Evolutionary conservation across 176 grass and related monocot species (phyloP).

Genomic region (Dendrocalamus sinicus): DNA sequence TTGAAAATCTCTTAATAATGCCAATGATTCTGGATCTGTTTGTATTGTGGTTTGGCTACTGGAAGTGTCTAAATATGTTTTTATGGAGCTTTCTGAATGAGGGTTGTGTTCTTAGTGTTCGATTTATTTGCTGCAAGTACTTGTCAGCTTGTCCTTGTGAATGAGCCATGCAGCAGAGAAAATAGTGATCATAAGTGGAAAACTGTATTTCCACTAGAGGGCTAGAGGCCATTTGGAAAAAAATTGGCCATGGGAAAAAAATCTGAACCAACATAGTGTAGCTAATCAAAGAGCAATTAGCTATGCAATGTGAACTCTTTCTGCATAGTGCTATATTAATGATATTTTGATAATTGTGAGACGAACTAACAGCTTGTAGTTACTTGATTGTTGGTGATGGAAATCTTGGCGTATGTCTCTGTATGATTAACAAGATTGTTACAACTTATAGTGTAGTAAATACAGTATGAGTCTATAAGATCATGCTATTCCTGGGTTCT

Average conservation of each 20-base stretch:
- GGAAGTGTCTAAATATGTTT: neutral
- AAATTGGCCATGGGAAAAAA: neutral
- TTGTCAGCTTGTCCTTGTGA: neutral
- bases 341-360: neutral
- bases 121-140: neutral
- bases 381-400: neutral
- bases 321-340: neutral
- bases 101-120: neutral
- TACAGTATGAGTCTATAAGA: neutral
- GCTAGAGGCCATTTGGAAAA: too few relatives aligned
- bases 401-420: neutral
- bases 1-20: neutral
- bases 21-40: neutral
- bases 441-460: neutral
- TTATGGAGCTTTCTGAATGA: neutral
- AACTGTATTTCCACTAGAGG: neutral
- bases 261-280: neutral
- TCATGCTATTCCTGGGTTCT: neutral
- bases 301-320: neutral
- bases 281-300: neutral
- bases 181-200: neutral
- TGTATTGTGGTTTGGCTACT: neutral
- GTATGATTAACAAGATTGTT: neutral
- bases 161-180: neutral
- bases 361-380: neutral